phyloP scores from a whole-genome alignment of 768 basidiomycete genomes.

The Pulveroboletus ravenelii region DNA sequence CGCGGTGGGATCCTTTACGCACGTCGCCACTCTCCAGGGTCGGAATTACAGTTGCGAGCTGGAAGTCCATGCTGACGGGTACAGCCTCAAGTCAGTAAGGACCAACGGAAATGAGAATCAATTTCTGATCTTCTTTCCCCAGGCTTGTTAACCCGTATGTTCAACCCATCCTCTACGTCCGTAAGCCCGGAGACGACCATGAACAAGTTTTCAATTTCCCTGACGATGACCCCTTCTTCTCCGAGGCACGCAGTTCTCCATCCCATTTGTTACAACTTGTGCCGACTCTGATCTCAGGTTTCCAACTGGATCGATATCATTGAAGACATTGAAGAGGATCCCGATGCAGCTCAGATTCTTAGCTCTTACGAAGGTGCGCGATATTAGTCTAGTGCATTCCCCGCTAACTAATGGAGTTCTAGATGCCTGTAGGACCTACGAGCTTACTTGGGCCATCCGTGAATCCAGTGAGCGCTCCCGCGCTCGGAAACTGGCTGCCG shows the following conservation, averaged over 20 bases:
- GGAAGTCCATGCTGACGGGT: conserved; percentile 92
- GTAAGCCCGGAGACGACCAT: conserved; percentile 75
- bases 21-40: conserved; percentile 88
- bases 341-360: conserved; percentile 74
- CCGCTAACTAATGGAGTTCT: conserved; percentile 1
- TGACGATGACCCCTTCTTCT: conserved; percentile 92
- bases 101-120: conserved; percentile 4
- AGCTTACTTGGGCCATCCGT: conserved; percentile 92
- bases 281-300: conserved; percentile 31
- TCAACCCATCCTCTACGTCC: conserved; percentile 80
- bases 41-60: conserved; percentile 92
- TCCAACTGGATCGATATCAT: conserved; percentile 87
- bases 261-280: neutral
- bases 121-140: conserved; percentile 8
- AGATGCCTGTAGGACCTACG: conserved; percentile 87
- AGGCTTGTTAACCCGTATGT: conserved; percentile 93
- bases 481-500: conserved; percentile 38
- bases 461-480: conserved; percentile 68
- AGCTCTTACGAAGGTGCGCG: conserved; percentile 76
- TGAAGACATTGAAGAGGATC: conserved; percentile 85
- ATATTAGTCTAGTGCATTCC: neutral
- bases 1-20: conserved; percentile 88
- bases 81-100: conserved; percentile 63
- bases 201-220: conserved; percentile 69
- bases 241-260: conserved; percentile 47